A percentile compares a stretch with the other conserved stretches of the same genome.
Conservation (phyloP, 2,329 filamentous ascomycete genomes). For the Trichoderma pleuroti region DNA sequence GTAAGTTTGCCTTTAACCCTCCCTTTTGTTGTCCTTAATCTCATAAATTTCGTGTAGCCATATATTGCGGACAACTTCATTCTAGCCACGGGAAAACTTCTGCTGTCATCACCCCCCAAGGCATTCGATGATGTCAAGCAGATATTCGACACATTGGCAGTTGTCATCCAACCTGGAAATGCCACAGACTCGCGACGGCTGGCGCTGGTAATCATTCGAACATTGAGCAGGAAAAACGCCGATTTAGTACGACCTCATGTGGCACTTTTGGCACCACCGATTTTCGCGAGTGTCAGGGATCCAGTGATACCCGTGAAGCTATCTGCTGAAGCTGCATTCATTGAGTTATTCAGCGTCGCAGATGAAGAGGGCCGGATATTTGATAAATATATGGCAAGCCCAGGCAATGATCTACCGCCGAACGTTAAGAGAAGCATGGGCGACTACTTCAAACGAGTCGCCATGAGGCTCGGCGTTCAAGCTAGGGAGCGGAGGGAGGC, state of each 20-base stretch:
- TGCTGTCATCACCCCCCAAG: constrained; percentile 66
- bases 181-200: constrained; percentile 81
- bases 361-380: constrained; percentile 84
- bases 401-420: constrained; percentile 62
- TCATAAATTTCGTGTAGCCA: constrained; percentile 45
- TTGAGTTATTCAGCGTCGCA: constrained; percentile 84
- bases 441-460: constrained; percentile 96
- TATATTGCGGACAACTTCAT: constrained; percentile 86
- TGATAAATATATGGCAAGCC: constrained; percentile 79
- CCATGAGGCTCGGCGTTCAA: constrained; percentile 77
- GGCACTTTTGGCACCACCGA: constrained; percentile 69
- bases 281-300: constrained; percentile 89
- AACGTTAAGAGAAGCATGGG: constrained; percentile 84
- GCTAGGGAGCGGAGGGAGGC: constrained; percentile 86
- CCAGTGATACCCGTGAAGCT: constrained; percentile 92
- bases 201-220: constrained; percentile 82
- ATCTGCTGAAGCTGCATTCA: constrained; percentile 88
- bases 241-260: constrained; percentile 81
- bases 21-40: not conserved
- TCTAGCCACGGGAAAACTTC: constrained; percentile 84
- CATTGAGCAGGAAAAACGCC: constrained; percentile 72
- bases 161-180: constrained; percentile 71
- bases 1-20: constrained; percentile 50
- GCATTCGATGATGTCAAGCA: constrained; percentile 73
- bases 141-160: constrained; percentile 74